Conservation (phyloP, 192 early-diverging fungal genomes). For the Backusella psychrophila region DNA sequence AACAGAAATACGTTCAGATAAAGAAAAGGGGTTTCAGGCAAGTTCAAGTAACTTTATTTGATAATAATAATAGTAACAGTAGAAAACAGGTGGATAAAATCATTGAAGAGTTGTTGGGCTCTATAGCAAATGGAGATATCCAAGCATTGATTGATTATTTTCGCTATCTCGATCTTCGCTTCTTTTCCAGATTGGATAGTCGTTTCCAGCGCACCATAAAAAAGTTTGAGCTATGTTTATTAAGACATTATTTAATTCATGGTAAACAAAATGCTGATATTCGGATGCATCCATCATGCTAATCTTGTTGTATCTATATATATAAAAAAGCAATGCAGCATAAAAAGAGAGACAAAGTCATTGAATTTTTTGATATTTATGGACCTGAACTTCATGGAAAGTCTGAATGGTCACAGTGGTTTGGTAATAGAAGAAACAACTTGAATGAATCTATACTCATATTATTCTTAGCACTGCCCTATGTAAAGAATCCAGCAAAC, state of each 20-base stretch:
- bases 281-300: background rate
- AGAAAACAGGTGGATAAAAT: constrained; percentile 58
- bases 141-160: constrained; percentile 52
- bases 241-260: constrained; percentile 58
- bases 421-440: constrained; percentile 41
- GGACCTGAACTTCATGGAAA: constrained; percentile 55
- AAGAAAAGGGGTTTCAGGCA: constrained; percentile 61
- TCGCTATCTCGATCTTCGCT: constrained; percentile 60
- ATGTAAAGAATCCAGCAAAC: constrained; percentile 51
- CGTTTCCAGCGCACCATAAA: constrained; percentile 54
- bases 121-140: constrained; percentile 51
- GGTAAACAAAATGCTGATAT: constrained; percentile 34
- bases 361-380: constrained; percentile 61
- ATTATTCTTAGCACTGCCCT: constrained; percentile 48
- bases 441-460: background rate
- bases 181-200: constrained; percentile 62
- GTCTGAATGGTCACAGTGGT: constrained; percentile 62
- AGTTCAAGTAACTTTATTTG: background rate
- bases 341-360: constrained; percentile 51
- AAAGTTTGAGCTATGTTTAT: constrained; percentile 59
- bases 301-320: background rate
- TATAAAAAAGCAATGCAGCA: constrained; percentile 47
- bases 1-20: constrained; percentile 50
- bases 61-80: background rate
- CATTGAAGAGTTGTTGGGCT: constrained; percentile 53